Percentiles rank a stretch among this genome's conserved stretches.
Evolutionary conservation across 345 rosid genomes (phyloP).

Genomic region (Psidium guajava): DNA sequence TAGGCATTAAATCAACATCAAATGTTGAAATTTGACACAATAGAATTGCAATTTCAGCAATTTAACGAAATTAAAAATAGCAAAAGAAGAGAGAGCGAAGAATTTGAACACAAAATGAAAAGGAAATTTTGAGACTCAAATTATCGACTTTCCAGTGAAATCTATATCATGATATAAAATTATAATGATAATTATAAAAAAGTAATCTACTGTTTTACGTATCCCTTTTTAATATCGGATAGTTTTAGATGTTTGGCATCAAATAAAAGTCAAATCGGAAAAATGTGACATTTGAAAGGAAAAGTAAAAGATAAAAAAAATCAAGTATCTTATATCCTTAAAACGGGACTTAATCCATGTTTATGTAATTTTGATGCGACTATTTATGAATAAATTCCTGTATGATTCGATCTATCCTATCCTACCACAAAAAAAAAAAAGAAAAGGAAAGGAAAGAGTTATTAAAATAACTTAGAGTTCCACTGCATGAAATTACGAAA

Average conservation of each 20-base stretch:
- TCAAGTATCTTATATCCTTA: not conserved
- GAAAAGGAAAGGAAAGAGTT: not conserved
- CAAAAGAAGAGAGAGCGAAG: fast-evolving
- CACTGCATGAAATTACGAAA: not conserved
- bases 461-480: not conserved
- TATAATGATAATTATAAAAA: not conserved
- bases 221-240: not conserved
- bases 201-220: too few species aligned
- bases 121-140: fast-evolving
- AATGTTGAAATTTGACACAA: not conserved
- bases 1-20: not conserved
- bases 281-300: not conserved
- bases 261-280: not conserved
- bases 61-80: not conserved
- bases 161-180: not conserved
- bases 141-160: fast-evolving
- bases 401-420: not conserved
- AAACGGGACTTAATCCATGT: not conserved
- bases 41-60: not conserved
- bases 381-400: not conserved
- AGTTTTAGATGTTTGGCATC: not conserved
- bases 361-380: not conserved
- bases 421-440: not conserved
- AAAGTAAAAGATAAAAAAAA: too few species aligned
- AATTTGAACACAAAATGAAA: not conserved